Evolutionary conservation across 495 filamentous ascomycete genomes (phyloP), one percentile per base, ranked within the genome.

Genomic region (Penicillium crystallinum): DNA sequence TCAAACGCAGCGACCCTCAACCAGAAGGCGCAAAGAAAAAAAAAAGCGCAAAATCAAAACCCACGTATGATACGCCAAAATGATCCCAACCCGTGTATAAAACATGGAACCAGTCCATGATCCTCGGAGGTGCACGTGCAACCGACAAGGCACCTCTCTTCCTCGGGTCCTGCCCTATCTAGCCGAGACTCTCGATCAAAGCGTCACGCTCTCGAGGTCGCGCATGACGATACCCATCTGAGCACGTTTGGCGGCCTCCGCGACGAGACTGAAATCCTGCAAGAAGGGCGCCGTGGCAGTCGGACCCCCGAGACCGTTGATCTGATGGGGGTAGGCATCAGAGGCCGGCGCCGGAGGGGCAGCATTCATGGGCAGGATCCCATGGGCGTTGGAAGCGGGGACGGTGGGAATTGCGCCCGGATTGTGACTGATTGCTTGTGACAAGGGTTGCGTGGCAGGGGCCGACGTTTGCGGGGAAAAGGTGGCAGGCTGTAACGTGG

Each of bases 211-310:
- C 53, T 77, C 88, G 61, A 97, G 70, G 69, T 97, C 92, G 49
- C 92, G 76, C 80, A 90, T 86, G 53, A 97, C 65, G 51, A 89
- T 81, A 6, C 87, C 87, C 77, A 96, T 86, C 71, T 95, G 89
- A 7, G 92, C 92, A 37, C 92, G 80, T 65, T 95, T 95, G 44
- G 90, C 92, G 3, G 92, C 92, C 71, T 97, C 92, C n/a, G 91
- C 91, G 12, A 97, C 81, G 19, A 97, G 78, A 45, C 78, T 91
- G 65, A 89, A 89, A 68, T 95, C 87, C 53, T 83, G 80, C 44
- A 91, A 71, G 65, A 86, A 90, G 6, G 61, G 79, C 43, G 68
- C 82, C 66, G 66, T 89, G 30, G 72, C 75, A 23, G 72, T 77
- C 7, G 73, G 74, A n/a, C 67, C 70, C 8, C 81, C 69, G 55